Conservation (phyloP, 1,284 basidiomycete species). For the Trametes pubescens region DNA sequence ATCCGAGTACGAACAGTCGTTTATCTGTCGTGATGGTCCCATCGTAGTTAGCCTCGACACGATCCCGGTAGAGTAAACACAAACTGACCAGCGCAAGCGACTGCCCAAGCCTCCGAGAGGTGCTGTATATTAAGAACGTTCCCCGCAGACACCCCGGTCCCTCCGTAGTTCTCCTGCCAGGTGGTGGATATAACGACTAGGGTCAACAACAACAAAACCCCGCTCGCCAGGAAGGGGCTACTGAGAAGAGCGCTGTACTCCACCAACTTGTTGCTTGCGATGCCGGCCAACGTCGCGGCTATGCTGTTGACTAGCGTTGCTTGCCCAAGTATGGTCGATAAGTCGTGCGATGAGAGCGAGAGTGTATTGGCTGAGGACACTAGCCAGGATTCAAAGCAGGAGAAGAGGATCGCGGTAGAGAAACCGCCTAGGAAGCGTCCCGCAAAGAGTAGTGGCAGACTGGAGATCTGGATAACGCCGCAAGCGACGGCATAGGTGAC, state of each 20-base stretch:
- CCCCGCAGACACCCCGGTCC: constrained; percentile 45
- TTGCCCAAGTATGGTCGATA: constrained; percentile 75
- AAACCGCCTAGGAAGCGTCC: constrained; percentile 73
- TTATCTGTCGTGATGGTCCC: constrained; percentile 55
- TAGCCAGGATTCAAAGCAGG: constrained; percentile 79
- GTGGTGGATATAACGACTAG: constrained; percentile 62
- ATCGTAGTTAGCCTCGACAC: constrained; percentile 10
- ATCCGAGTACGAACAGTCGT: constrained; percentile 68
- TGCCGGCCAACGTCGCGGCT: constrained; percentile 70
- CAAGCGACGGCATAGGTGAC: constrained; percentile 68
- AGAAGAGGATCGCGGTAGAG: constrained; percentile 78
- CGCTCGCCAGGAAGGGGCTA: constrained; percentile 73
- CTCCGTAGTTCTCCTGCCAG: constrained; percentile 77
- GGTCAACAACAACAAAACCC: constrained; percentile 57
- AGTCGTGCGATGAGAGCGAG: constrained; percentile 60
- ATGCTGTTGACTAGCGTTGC: constrained; percentile 77
- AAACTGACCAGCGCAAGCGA: constrained; percentile 61
- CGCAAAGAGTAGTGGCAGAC: constrained; percentile 63
- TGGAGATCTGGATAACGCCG: constrained; percentile 61
- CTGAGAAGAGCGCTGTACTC: constrained; percentile 55
- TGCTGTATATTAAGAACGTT: constrained; percentile 58
- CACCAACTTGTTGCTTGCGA: constrained; percentile 70
- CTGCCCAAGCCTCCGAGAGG: constrained; percentile 63
- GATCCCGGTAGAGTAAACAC: neutral
- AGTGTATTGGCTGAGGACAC: constrained; percentile 63